These are phyloP conservation scores for Clathrospora elynae DNA, from an alignment of 2,329 filamentous ascomycete species.

Conservation along the genomic window DNA sequence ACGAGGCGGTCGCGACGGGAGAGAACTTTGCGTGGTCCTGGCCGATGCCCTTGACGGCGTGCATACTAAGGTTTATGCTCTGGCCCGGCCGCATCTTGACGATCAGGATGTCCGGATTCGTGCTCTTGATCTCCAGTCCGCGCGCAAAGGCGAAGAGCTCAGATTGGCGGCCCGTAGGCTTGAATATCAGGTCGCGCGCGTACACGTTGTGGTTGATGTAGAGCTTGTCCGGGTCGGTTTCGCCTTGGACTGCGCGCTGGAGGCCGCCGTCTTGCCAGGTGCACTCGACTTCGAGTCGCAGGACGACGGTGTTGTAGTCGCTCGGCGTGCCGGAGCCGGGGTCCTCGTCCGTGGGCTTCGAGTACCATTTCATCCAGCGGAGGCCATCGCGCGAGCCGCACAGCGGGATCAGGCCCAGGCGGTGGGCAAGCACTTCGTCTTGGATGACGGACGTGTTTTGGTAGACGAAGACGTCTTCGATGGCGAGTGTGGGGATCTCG, in stretches of 20 bases:
- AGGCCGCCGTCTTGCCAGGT: conserved; percentile 70
- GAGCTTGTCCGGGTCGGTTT: conserved; percentile 80
- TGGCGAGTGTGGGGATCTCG: conserved; percentile 91
- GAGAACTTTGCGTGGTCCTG: conserved; percentile 97
- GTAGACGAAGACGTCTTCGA: conserved; percentile 89
- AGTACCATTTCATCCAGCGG: conserved; percentile 80
- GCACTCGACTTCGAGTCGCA: conserved; percentile 79
- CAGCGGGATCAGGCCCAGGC: conserved; percentile 88
- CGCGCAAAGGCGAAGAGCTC: conserved; percentile 40
- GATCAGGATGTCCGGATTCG: conserved; percentile 91
- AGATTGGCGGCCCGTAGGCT: conserved; percentile 67
- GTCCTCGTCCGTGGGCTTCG: conserved; percentile 65
- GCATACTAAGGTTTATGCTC: conserved; percentile 82
- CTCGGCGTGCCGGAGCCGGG: conserved; percentile 52
- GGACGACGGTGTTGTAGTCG: conserved; percentile 86
- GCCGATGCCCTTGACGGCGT: conserved; percentile 93
- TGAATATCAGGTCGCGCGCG: conserved; percentile 67
- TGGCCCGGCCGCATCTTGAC: conserved; percentile 93
- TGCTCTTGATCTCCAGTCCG: conserved; percentile 71
- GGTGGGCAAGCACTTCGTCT: conserved; percentile 91
- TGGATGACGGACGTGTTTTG: conserved; percentile 99
- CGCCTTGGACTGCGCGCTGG: conserved; percentile 65
- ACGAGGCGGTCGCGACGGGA: conserved; percentile 91
- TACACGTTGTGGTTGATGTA: conserved; percentile 79
- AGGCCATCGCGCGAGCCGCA: conserved; percentile 78